phyloP scores from a whole-genome alignment of 2,329 filamentous ascomycete genomes.

The Pseudocercospora ulei region DNA sequence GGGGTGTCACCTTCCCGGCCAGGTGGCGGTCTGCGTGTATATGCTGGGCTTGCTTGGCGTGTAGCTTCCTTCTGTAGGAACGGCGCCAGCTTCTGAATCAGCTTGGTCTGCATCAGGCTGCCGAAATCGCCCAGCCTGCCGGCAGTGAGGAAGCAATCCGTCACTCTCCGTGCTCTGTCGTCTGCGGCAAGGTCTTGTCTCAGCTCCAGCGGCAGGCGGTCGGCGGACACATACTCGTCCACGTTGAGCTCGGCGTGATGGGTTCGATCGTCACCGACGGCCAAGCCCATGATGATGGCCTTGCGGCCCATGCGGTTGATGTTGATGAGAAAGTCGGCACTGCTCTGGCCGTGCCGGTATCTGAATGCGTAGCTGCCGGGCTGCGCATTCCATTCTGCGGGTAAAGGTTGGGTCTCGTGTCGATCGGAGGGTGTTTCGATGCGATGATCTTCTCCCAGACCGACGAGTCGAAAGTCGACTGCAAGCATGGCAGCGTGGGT shows the following conservation, averaged over 20 bases:
- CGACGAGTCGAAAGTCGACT: slow-evolving; percentile 69
- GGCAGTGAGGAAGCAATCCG: slow-evolving; percentile 62
- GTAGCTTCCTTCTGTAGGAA: slow-evolving; percentile 61
- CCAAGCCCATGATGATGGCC: slow-evolving; percentile 72
- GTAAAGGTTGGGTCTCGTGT: slow-evolving; percentile 53
- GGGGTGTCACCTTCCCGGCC: slow-evolving; percentile 29
- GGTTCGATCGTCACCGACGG: slow-evolving; percentile 69
- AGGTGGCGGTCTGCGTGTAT: slow-evolving; percentile 19
- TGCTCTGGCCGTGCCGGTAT: slow-evolving; percentile 76
- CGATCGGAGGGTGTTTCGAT: slow-evolving; percentile 38
- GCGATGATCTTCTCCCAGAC: slow-evolving; percentile 72
- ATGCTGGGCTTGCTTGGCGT: slow-evolving; percentile 20
- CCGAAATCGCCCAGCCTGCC: slow-evolving; percentile 60
- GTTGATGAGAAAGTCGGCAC: slow-evolving; percentile 74
- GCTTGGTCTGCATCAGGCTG: slow-evolving; percentile 60
- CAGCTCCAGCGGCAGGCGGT: slow-evolving; percentile 44
- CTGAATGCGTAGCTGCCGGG: slow-evolving; percentile 66
- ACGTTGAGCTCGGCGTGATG: slow-evolving; percentile 63
- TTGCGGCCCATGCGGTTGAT: slow-evolving; percentile 72
- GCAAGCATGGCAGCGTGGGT: slow-evolving; percentile 73
- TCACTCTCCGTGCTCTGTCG: slow-evolving; percentile 38
- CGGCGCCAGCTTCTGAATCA: slow-evolving; percentile 77
- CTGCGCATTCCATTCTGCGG: slow-evolving; percentile 68
- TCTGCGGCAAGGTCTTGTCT: slow-evolving; percentile 28
- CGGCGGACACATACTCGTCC: slow-evolving; percentile 63